Conservation (phyloP, 257 asterid species). For the Perilla frutescens region DNA sequence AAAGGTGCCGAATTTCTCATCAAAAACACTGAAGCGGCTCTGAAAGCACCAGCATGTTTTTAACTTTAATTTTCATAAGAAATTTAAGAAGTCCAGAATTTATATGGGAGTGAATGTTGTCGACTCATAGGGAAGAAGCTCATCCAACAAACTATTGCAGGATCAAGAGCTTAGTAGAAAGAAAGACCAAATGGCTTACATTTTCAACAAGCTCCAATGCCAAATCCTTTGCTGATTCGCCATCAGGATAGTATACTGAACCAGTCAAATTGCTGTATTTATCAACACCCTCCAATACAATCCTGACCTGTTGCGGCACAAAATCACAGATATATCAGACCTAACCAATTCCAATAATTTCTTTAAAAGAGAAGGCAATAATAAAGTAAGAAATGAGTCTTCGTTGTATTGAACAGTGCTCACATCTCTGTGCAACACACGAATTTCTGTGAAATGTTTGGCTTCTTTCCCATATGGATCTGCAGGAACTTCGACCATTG, state of each 20-base stretch:
- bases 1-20: background rate
- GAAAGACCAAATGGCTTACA: conserved; percentile 47
- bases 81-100: background rate
- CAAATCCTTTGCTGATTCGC: conserved; percentile 87
- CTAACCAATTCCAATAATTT: conserved; percentile 1
- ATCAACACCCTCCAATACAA: conserved; percentile 97
- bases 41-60: background rate
- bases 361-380: background rate
- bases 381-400: background rate
- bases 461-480: conserved; percentile 97
- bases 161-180: conserved; percentile 3
- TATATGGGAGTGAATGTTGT: background rate
- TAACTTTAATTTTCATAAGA: background rate
- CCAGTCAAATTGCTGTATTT: conserved; percentile 88
- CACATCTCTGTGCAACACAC: conserved; percentile 93
- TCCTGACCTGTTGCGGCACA: conserved; percentile 70
- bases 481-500: conserved; percentile 70
- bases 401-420: conserved; percentile 33
- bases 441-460: conserved; percentile 92
- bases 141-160: background rate
- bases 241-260: conserved; percentile 87
- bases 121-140: conserved; percentile 11
- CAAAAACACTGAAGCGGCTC: conserved; percentile 2
- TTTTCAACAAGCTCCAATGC: conserved; percentile 90
- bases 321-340: conserved; percentile 23